These are phyloP conservation scores for Sclerotinia spermophila DNA, from an alignment of 2,329 filamentous ascomycete species.

Conservation along the genomic window DNA sequence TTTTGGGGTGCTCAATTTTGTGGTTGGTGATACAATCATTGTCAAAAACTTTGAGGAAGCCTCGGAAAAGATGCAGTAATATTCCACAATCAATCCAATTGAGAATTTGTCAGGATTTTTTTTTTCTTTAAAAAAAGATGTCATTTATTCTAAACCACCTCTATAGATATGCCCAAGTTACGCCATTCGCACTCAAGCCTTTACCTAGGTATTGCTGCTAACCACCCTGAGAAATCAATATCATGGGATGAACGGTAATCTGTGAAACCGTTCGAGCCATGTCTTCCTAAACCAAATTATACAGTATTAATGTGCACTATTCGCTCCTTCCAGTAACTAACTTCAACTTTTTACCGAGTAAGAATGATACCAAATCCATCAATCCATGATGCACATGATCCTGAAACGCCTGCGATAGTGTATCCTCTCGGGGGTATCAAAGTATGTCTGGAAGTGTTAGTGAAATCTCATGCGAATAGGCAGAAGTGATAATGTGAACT, in stretches of 20 bases:
- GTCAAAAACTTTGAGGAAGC: background rate
- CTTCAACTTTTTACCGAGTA: constrained; percentile 47
- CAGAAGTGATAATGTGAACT: background rate
- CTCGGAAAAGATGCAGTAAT: background rate
- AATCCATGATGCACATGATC: constrained; percentile 75
- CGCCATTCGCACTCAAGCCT: constrained; percentile 5
- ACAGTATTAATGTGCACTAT: constrained; percentile 13
- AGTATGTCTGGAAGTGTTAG: constrained; percentile 59
- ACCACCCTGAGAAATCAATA: constrained; percentile 4
- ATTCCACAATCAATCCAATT: background rate
- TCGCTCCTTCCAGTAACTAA: background rate
- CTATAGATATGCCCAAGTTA: constrained; percentile 11
- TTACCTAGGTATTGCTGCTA: constrained; percentile 10
- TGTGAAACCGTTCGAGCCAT: constrained; percentile 2
- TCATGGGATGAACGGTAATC: background rate
- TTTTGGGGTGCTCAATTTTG: background rate
- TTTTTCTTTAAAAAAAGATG: no score
- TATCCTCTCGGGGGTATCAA: constrained; percentile 88
- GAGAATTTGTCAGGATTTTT: background rate
- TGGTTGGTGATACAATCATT: background rate
- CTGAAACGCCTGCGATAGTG: constrained; percentile 81
- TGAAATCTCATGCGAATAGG: background rate
- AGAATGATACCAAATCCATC: constrained; percentile 84
- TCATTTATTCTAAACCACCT: constrained; percentile 17
- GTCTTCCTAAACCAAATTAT: constrained; percentile 15